Evolutionary conservation across 169 alveolate genomes (phyloP), one percentile per base, ranked within the genome.

Genomic region (Cryptosporidium baileyi): DNA sequence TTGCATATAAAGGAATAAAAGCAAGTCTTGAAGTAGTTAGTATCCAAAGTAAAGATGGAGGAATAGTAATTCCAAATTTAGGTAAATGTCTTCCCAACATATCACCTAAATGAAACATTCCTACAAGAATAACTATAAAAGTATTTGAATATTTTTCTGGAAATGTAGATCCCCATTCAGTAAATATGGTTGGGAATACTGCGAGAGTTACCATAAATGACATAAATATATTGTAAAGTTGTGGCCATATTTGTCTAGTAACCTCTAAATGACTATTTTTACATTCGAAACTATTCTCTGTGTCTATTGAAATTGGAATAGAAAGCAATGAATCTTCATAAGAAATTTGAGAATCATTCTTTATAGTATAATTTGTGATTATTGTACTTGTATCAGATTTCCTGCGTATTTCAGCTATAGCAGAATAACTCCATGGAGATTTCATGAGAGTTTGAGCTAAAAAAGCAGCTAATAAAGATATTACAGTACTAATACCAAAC

Each of bases 181-280:
- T 51, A 13, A 59, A 74, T 41, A 74, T 54, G 13, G 85, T 74
- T 11, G 85, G 85, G 41, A 74, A 74, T 4, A 74, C 85, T 11
- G 85, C 67, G 28, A 74, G 41, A 41, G 85, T 74, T 8, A 74
- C 85, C 67, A 74, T 54, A 30, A 74, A 74, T 2, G 85, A 54
- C 67, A 74, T 74, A n/a, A 74, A 74, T 19, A 74, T 74, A 57
- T 74, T 74, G 34, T 74, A 74, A 15, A 74, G 85, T n/a, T 74
- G 85, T 32, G 65, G 85, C 85, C 85, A 74, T 32, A 74, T 74
- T 19, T 54, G 85, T 40, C 74, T 74, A n/a, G 85, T 54, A 3
- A 74, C 85, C n/a, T 74, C 67, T 54, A 74, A 24, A 13, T 51
- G 32, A 19, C 38, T 74, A 9, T 44, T 65, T 44, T 41, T 65